Conservation (phyloP, 345 rosid species). For the Trapa bicornis region DNA sequence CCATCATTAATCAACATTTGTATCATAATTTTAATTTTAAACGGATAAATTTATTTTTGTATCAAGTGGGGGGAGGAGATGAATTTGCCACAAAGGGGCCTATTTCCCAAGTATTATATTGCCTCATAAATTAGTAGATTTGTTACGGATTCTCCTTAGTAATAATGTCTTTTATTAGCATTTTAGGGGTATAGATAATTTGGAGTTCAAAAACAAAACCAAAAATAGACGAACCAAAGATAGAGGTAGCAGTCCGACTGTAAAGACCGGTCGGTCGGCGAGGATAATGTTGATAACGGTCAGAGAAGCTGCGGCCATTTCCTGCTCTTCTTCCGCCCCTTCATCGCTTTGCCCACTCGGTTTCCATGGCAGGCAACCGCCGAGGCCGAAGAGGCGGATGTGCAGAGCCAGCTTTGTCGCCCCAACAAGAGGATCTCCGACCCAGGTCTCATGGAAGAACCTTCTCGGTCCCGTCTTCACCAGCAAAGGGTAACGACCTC, state of each 20-base stretch:
- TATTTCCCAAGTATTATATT: too few relatives aligned
- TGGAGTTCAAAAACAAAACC: neutral
- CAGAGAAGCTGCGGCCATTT: conserved; percentile 31
- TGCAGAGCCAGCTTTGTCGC: conserved; percentile 24
- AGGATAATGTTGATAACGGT: conserved; percentile 62
- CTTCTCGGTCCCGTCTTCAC: conserved; percentile 8
- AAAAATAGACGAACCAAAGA: neutral
- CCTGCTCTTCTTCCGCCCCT: conserved; percentile 11
- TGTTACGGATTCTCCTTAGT: conserved; percentile 12
- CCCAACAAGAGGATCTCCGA: conserved; percentile 26
- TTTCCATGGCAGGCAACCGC: conserved; percentile 11
- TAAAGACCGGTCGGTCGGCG: conserved; percentile 3
- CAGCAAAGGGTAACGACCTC: neutral
- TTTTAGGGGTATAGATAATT: too few relatives aligned
- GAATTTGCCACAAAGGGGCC: too few relatives aligned
- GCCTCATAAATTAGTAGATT: conserved; percentile 18
- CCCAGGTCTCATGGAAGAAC: conserved; percentile 9
- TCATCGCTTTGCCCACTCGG: conserved; percentile 21
- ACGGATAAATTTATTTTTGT: too few relatives aligned
- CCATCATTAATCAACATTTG: too few relatives aligned
- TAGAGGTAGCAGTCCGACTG: neutral
- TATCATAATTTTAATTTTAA: too few relatives aligned
- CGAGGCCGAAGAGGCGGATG: conserved; percentile 11
- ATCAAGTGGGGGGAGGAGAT: too few relatives aligned
- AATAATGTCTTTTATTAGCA: too few relatives aligned